Percentiles rank a stretch among this genome's conserved stretches.
phyloP scores from a whole-genome alignment of 352 stramenopile species.

The Globisporangium uncinulatum region DNA sequence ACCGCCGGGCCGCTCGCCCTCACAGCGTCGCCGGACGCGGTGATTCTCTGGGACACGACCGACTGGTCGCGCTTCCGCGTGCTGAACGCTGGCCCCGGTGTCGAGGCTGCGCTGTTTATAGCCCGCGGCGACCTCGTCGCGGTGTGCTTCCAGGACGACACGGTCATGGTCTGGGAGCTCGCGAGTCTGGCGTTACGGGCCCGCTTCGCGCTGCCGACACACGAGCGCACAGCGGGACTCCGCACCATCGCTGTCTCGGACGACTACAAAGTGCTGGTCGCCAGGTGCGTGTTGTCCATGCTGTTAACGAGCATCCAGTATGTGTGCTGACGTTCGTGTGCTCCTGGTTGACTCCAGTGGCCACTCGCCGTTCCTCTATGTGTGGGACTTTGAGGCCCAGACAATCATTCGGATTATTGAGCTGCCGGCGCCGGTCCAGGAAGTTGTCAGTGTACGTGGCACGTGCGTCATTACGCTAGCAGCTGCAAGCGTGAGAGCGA shows the following conservation, averaged over 20 bases:
- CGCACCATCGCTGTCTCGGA: constrained; percentile 70
- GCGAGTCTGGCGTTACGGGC: constrained; percentile 67
- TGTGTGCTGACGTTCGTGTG: background rate
- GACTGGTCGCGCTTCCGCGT: constrained; percentile 81
- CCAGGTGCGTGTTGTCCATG: constrained; percentile 38
- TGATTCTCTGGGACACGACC: constrained; percentile 82
- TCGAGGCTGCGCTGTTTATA: constrained; percentile 65
- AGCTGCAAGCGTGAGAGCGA: background rate
- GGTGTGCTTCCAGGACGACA: constrained; percentile 78
- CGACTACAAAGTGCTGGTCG: constrained; percentile 68
- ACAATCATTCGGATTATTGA: constrained; percentile 85
- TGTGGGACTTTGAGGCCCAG: constrained; percentile 81
- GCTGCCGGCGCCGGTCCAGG: constrained; percentile 59
- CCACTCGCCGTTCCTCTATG: constrained; percentile 68
- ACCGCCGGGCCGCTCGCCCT: constrained; percentile 63
- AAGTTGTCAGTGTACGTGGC: constrained; percentile 48
- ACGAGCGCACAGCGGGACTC: constrained; percentile 53
- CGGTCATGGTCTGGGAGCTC: constrained; percentile 86
- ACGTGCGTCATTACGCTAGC: too few species aligned
- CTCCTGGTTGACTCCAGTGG: constrained; percentile 29
- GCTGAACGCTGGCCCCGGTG: constrained; percentile 65
- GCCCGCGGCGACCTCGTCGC: constrained; percentile 53
- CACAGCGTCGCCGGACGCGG: constrained; percentile 66
- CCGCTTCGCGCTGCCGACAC: constrained; percentile 58
- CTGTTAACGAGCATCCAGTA: background rate